These are phyloP conservation scores for Paraphaeosphaeria minitans DNA, from an alignment of 2,329 filamentous ascomycete species.

Conservation along the genomic window DNA sequence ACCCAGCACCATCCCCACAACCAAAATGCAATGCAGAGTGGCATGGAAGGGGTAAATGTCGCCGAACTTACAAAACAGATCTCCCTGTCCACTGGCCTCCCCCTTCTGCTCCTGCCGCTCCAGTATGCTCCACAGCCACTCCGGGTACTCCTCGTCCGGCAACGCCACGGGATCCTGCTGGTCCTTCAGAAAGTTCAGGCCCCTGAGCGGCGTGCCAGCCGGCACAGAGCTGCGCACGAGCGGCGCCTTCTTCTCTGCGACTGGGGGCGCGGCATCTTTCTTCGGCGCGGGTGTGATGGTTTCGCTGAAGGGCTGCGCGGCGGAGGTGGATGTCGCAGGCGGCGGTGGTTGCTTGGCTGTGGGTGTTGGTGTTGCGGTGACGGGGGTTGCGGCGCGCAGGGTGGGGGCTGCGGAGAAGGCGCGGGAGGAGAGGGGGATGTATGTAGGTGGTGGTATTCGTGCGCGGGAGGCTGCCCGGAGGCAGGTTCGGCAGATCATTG, in stretches of 20 bases:
- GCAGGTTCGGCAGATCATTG: conserved; percentile 49
- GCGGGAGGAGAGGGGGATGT: conserved; percentile 23
- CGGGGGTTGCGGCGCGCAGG: conserved; percentile 31
- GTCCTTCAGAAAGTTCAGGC: conserved; percentile 79
- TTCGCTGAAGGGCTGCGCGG: conserved; percentile 54
- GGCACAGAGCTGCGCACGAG: conserved; percentile 57
- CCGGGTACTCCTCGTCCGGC: conserved; percentile 76
- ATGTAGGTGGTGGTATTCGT: conserved; percentile 12
- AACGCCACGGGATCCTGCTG: conserved; percentile 74
- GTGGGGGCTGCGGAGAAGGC: conserved; percentile 33
- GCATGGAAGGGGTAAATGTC: neutral
- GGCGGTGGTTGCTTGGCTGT: conserved; percentile 41
- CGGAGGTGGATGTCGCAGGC: conserved; percentile 52
- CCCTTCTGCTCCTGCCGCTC: conserved; percentile 62
- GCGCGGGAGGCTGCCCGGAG: conserved; percentile 40
- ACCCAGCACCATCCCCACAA: too few species aligned
- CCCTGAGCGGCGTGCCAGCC: conserved; percentile 72
- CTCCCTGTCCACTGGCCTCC: conserved; percentile 64
- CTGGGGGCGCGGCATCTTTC: conserved; percentile 28
- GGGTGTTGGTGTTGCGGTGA: conserved; percentile 32
- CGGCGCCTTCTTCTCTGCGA: conserved; percentile 36
- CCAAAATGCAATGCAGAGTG: too few species aligned
- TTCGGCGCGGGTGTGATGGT: conserved; percentile 40
- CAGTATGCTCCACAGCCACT: conserved; percentile 78
- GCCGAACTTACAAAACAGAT: conserved; percentile 76